These are phyloP conservation scores for Porphyrellus sp. DNA, from an alignment of 1,284 basidiomycete genomes.

Conservation along the genomic window DNA sequence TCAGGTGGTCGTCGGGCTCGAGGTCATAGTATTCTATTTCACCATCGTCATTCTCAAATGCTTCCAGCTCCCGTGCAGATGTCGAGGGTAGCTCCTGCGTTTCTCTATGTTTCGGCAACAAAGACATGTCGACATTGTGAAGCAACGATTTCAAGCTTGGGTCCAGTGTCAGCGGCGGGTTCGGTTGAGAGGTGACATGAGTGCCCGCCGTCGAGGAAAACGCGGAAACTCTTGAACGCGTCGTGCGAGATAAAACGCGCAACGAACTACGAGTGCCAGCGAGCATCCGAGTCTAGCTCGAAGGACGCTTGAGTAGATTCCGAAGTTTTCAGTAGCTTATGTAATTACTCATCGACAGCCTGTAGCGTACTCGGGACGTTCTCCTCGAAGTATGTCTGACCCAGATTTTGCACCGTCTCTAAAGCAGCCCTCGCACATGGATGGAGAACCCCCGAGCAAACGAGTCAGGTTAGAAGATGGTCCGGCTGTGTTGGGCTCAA, in stretches of 20 bases:
- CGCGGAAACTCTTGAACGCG: conserved; percentile 14
- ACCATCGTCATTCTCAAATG: conserved; percentile 36
- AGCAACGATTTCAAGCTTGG: conserved; percentile 58
- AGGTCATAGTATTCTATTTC: conserved; percentile 30
- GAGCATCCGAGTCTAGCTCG: conserved; percentile 24
- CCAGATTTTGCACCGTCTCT: conserved; percentile 8
- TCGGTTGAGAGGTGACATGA: conserved; percentile 33
- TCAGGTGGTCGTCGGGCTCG: conserved; percentile 26
- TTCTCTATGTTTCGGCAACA: conserved; percentile 42
- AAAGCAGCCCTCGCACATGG: conserved; percentile 7
- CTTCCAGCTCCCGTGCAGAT: conserved; percentile 52
- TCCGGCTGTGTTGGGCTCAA: conserved; percentile 16
- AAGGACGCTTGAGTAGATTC: not conserved
- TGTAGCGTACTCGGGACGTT: not conserved
- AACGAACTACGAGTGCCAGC: conserved; percentile 20
- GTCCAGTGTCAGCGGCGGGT: conserved; percentile 58
- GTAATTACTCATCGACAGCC: conserved; percentile 17
- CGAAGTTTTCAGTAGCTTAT: conserved; percentile 14
- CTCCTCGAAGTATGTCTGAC: conserved; percentile 17
- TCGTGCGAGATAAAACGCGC: conserved; percentile 24
- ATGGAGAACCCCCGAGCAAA: conserved; percentile 43
- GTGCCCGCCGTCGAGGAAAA: conserved; percentile 24
- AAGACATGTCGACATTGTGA: conserved; percentile 62
- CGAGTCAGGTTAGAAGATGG: conserved; percentile 36
- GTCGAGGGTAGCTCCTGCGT: conserved; percentile 9